A percentile compares a stretch with the other conserved stretches of the same genome.
Evolutionary conservation across 148 eudicot species (phyloP).

Genomic region (Salicornia ramosissima): DNA sequence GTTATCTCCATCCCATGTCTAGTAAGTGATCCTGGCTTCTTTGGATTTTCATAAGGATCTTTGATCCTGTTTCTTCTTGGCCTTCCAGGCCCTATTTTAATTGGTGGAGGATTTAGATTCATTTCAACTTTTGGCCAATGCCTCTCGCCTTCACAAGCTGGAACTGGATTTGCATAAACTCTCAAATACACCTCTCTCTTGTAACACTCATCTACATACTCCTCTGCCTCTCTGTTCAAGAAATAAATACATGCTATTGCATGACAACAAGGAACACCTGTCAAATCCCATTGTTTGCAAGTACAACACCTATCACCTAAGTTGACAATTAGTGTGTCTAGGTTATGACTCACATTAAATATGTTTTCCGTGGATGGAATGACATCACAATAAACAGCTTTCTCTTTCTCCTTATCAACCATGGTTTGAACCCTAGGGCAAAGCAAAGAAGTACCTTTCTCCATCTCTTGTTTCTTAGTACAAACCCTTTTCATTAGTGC

Average conservation of each 20-base stretch:
- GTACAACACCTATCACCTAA: neutral
- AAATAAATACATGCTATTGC: no score
- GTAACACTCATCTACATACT: no score
- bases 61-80: neutral
- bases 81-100: no score
- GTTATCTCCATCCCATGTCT: no score
- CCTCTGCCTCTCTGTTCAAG: no score
- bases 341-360: neutral
- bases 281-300: no score
- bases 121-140: neutral
- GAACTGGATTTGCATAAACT: neutral
- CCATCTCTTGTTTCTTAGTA: neutral
- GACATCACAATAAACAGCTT: neutral
- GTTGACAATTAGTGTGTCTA: neutral
- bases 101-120: neutral
- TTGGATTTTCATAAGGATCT: neutral
- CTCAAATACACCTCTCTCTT: neutral
- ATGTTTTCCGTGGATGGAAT: neutral
- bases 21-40: neutral
- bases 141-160: neutral
- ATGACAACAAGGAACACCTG: no score
- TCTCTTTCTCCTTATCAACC: conserved; percentile 1
- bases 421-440: no score
- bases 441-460: neutral
- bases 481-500: neutral